Base-by-base conservation (phyloP, 352 stramenopile species). In the Pythium chondricola region DNA sequence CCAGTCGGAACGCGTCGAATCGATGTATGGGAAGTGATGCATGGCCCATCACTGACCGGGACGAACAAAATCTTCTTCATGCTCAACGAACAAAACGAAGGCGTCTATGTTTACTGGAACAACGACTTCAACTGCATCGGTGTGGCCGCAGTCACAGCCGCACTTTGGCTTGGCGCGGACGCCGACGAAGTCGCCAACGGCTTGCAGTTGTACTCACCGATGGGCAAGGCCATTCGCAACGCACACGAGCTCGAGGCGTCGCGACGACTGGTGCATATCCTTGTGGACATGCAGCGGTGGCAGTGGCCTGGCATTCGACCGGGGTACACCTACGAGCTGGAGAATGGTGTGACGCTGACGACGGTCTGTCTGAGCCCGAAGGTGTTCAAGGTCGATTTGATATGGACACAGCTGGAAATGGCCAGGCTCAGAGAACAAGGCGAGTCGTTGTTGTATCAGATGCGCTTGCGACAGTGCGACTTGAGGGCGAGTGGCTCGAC, bases 271-370 rank as follows among this genome's bases (percentile, higher is more conserved):
- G 77, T 87, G 22, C 79, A 93, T 42, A 63, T 93, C 22, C 43
- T 93, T 52, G 48, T 93, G 39, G 82, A 93, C 45, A 89, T 88
- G 57, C 79, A 93, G 61, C 50, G 87, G 42, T 91, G 80, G 77
- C 61, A 82, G 22, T 91, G 77, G 80, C 77, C 80, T 0, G 77
- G 77, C 32, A 89, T 91, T 54, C 52, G 80, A 54, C 81, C 83
- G 41, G 82, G 82, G 7, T 59, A 89, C 66, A 74, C 69, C 51
- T 90, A 88, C 54, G 52, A 66, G 25, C 51, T 93, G 18, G 79
- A 88, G 37, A 67, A 88, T 40, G 77, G 74, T 32, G 72, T 88
- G 38, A 71, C 61, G 56, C 57, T 93, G 41, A 91, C 68, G 39
- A 93, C 64, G 2, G 66, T 91, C 8, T 72, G 77, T 2, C 57